Evolutionary conservation across 352 stramenopile species (phyloP).

Genomic region (Globisporangium polare): DNA sequence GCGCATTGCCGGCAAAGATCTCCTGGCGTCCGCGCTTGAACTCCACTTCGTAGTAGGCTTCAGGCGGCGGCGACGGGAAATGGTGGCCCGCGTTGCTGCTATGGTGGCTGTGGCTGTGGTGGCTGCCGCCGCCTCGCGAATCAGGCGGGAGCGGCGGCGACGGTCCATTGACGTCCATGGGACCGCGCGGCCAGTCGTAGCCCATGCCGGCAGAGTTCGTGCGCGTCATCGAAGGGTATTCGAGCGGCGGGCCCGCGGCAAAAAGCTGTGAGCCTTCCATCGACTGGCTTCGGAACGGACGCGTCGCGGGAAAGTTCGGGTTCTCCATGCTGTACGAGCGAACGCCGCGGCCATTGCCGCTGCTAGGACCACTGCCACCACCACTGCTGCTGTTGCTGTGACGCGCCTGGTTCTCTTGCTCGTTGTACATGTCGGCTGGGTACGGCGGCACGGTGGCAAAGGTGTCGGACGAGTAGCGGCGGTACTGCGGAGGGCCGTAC

Average conservation of each 20-base stretch:
- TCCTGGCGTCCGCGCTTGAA: conserved; percentile 93
- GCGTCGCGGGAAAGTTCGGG: conserved; percentile 42
- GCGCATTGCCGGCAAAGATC: conserved; percentile 85
- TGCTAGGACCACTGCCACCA: conserved; percentile 3
- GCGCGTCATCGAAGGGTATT: conserved; percentile 57
- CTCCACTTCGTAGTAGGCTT: conserved; percentile 93
- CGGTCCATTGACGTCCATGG: conserved; percentile 25
- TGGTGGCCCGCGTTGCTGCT: conserved; percentile 17
- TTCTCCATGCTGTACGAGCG: conserved; percentile 82
- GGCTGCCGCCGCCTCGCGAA: conserved; percentile 16
- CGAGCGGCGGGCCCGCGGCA: conserved; percentile 30
- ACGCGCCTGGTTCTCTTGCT: conserved; percentile 48
- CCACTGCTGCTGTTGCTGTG: conserved; percentile 31
- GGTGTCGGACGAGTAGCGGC: conserved; percentile 69
- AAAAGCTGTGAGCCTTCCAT: conserved; percentile 72
- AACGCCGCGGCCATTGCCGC: conserved; percentile 38
- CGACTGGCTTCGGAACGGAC: conserved; percentile 66
- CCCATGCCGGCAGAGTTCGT: conserved; percentile 54
- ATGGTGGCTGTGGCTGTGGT: background rate
- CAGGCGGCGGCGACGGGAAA: conserved; percentile 56
- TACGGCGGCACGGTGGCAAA: conserved; percentile 53
- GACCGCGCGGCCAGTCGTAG: conserved; percentile 63
- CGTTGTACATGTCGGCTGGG: conserved; percentile 50
- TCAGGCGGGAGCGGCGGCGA: conserved; percentile 68
- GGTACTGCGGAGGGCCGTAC: conserved; percentile 44